phyloP scores from a whole-genome alignment of 441 rosid genomes.

The Euphorbia corollata region DNA sequence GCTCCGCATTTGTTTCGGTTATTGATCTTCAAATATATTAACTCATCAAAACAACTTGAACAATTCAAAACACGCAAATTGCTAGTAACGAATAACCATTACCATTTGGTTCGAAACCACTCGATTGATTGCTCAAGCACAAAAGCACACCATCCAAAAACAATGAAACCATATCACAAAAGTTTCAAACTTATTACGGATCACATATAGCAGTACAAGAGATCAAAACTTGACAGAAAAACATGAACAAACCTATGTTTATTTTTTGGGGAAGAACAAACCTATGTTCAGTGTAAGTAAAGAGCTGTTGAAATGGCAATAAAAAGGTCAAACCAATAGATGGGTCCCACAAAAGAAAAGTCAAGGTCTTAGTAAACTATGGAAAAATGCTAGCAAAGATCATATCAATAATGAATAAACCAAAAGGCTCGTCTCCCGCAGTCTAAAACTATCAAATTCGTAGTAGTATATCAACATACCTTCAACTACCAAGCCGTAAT shows the following conservation, averaged over 20 bases:
- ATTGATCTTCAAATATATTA: not conserved
- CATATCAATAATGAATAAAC: not conserved
- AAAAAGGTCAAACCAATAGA: not conserved
- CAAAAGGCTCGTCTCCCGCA: too few species aligned
- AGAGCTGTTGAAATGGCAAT: not conserved
- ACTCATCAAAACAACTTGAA: not conserved
- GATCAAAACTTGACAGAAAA: not conserved
- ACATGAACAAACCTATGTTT: too few species aligned
- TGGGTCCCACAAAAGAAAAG: too few species aligned
- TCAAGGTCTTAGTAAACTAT: not conserved
- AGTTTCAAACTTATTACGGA: not conserved
- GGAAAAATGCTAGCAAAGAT: not conserved
- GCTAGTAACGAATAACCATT: not conserved
- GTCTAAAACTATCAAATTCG: not conserved
- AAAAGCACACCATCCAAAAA: too few species aligned
- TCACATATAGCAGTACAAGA: not conserved
- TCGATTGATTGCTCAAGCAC: too few species aligned
- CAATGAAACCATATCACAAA: too few species aligned
- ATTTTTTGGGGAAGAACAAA: too few species aligned
- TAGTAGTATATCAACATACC: constrained; percentile 33
- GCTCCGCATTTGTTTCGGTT: not conserved
- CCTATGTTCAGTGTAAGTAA: not conserved
- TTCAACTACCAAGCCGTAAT: constrained; percentile 81
- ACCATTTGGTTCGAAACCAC: not conserved
- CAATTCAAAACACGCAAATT: too few species aligned